Evolutionary conservation across 768 basidiomycete genomes (phyloP).

Genomic region (Termitomyces sp.): DNA sequence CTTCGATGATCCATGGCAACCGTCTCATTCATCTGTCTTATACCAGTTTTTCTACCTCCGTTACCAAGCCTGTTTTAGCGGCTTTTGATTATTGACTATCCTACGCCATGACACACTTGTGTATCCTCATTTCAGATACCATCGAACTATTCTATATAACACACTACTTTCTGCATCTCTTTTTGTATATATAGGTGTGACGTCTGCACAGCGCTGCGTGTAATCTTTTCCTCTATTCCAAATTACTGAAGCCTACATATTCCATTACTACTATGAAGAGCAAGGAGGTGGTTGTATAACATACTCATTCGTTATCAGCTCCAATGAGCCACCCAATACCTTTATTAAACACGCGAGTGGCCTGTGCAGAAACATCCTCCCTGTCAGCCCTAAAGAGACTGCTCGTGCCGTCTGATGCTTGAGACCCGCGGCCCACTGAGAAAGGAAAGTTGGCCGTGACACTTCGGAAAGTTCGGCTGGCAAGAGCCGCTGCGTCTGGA

Average conservation of each 20-base stretch:
- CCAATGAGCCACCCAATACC: constrained; percentile 98
- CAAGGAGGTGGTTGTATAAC: not conserved
- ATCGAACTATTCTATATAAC: not conserved
- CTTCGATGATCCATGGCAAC: not conserved
- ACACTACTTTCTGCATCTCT: constrained; percentile 7
- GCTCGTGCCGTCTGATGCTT: constrained; percentile 31
- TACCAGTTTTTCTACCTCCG: constrained; percentile 9
- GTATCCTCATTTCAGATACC: constrained; percentile 1
- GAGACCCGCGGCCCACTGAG: constrained; percentile 39
- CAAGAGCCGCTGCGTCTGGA: constrained; percentile 76
- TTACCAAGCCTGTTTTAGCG: constrained; percentile 7
- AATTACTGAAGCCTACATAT: not conserved
- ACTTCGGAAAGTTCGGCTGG: constrained; percentile 70
- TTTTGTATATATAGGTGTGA: constrained; percentile 2
- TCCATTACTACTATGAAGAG: no score
- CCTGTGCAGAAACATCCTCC: constrained; percentile 67
- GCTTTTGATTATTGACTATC: not conserved
- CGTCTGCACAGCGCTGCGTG: not conserved
- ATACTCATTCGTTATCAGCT: constrained; percentile 50
- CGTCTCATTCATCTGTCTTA: constrained; percentile 13
- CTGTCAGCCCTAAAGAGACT: constrained; percentile 36
- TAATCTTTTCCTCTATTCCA: not conserved
- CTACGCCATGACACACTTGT: not conserved
- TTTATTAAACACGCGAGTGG: constrained; percentile 73
- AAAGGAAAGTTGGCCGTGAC: constrained; percentile 76